phyloP scores from a whole-genome alignment of 2,329 filamentous ascomycete genomes.

The Trichoderma sp. region DNA sequence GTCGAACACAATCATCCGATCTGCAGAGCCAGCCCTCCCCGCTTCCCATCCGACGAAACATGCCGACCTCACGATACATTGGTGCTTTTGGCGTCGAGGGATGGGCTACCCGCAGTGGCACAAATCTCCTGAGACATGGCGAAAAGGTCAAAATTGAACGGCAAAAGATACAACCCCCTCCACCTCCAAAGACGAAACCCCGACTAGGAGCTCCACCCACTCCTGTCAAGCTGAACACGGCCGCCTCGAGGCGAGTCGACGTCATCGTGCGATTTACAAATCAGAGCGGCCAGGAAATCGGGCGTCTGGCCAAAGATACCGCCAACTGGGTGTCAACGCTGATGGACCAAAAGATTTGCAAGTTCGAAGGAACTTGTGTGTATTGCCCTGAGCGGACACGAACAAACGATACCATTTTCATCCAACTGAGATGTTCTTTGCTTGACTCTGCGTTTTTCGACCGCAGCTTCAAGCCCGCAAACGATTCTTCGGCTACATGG shows the following conservation, averaged over 20 bases:
- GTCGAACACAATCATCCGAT: conserved; percentile 16
- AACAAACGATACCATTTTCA: conserved; percentile 90
- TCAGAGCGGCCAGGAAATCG: conserved; percentile 73
- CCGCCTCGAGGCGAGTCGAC: conserved; percentile 68
- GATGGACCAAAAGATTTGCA: conserved; percentile 85
- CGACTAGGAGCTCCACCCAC: conserved; percentile 39
- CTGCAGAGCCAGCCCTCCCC: conserved; percentile 16
- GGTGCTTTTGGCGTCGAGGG: conserved; percentile 88
- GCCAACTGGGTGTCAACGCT: conserved; percentile 90
- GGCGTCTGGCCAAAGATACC: conserved; percentile 79
- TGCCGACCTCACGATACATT: conserved; percentile 64
- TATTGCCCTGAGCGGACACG: conserved; percentile 81
- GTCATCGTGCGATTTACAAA: conserved; percentile 91
- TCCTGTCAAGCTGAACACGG: conserved; percentile 40
- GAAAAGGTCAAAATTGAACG: conserved; percentile 86
- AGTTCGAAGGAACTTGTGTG: conserved; percentile 82
- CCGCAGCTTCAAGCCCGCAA: conserved; percentile 55
- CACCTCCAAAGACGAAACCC: conserved; percentile 43
- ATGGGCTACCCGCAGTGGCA: conserved; percentile 86
- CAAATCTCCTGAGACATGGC: conserved; percentile 71
- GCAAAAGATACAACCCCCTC: conserved; percentile 66
- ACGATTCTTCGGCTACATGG: conserved; percentile 68
- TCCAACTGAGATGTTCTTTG: conserved; percentile 79
- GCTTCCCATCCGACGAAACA: conserved; percentile 24
- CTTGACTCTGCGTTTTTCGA: conserved; percentile 70